These are phyloP conservation scores for Ogataea paradorogensis DNA, from an alignment of 805 yeast species.

Conservation along the genomic window DNA sequence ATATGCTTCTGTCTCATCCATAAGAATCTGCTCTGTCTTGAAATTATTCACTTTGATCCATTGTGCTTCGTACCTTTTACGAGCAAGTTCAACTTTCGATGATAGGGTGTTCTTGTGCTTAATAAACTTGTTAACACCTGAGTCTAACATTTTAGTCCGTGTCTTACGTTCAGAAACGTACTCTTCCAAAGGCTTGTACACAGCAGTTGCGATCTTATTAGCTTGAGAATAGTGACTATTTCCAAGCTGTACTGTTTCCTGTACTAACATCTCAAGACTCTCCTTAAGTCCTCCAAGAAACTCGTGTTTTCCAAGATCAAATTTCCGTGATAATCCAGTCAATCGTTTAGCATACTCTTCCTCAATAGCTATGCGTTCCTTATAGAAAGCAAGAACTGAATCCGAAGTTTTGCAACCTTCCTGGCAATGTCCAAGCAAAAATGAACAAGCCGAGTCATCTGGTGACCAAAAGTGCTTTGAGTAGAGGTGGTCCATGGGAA, in stretches of 20 bases:
- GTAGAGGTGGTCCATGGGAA: conserved; percentile 18
- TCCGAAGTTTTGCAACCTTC: conserved; percentile 59
- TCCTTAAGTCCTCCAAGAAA: conserved; percentile 59
- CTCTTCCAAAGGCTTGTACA: conserved; percentile 49
- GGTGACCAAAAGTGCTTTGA: conserved; percentile 44
- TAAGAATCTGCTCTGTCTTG: conserved; percentile 59
- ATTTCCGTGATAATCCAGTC: conserved; percentile 45
- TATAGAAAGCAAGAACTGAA: conserved; percentile 46
- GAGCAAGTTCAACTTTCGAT: conserved; percentile 36
- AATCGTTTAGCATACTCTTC: conserved; percentile 66
- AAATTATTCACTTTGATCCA: conserved; percentile 57
- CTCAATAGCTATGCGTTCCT: conserved; percentile 60
- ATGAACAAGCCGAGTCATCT: conserved; percentile 58
- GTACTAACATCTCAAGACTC: conserved; percentile 55
- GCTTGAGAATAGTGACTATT: conserved; percentile 53
- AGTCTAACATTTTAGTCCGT: conserved; percentile 54
- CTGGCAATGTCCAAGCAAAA: conserved; percentile 54
- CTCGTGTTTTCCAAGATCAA: conserved; percentile 22
- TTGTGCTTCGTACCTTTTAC: conserved; percentile 53
- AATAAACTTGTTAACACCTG: conserved; percentile 52
- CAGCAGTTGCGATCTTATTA: conserved; percentile 47
- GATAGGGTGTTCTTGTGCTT: conserved; percentile 41
- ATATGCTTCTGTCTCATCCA: conserved; percentile 73
- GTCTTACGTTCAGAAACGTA: conserved; percentile 52
- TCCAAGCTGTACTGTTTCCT: conserved; percentile 59